Evolutionary conservation across 1,284 basidiomycete species (phyloP).

Genomic region (Volvariella volvacea): DNA sequence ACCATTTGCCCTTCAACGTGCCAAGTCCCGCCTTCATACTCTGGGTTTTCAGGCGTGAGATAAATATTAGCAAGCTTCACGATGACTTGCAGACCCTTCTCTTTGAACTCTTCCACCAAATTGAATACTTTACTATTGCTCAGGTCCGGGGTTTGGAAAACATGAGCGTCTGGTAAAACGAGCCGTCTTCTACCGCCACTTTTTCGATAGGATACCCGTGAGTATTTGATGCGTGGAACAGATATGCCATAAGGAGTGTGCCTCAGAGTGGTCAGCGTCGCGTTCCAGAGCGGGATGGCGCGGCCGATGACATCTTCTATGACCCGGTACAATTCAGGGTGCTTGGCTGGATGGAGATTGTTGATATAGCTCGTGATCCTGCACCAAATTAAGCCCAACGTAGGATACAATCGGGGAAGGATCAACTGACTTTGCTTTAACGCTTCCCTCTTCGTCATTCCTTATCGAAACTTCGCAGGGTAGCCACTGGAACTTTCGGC

Average conservation of each 20-base stretch:
- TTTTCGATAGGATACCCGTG: no score
- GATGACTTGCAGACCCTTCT: slow-evolving; percentile 34
- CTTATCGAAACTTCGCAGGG: slow-evolving; percentile 13
- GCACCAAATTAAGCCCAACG: background rate
- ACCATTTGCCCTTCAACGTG: slow-evolving; percentile 31
- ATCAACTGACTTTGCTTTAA: slow-evolving; percentile 7
- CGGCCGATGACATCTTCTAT: slow-evolving; percentile 19
- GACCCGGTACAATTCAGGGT: slow-evolving; percentile 16
- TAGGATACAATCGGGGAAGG: background rate
- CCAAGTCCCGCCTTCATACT: slow-evolving; percentile 30
- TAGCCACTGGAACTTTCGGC: slow-evolving; percentile 27
- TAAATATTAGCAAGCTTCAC: slow-evolving; percentile 45
- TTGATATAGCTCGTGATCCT: slow-evolving; percentile 21
- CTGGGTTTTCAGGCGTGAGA: slow-evolving; percentile 35
- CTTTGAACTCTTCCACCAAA: slow-evolving; percentile 12
- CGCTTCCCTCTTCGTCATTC: slow-evolving; percentile 2
- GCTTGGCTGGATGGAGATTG: slow-evolving; percentile 18
- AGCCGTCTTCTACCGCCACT: slow-evolving; percentile 5
- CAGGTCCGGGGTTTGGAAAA: background rate
- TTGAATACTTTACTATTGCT: slow-evolving; percentile 13
- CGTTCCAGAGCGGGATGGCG: slow-evolving; percentile 25
- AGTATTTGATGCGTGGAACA: slow-evolving; percentile 15
- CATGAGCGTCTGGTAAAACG: slow-evolving; percentile 11
- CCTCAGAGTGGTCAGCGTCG: slow-evolving; percentile 16
- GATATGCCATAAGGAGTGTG: no score